Conservation (phyloP, 2,329 filamentous ascomycete genomes). For the Colletotrichum gigasporum region DNA sequence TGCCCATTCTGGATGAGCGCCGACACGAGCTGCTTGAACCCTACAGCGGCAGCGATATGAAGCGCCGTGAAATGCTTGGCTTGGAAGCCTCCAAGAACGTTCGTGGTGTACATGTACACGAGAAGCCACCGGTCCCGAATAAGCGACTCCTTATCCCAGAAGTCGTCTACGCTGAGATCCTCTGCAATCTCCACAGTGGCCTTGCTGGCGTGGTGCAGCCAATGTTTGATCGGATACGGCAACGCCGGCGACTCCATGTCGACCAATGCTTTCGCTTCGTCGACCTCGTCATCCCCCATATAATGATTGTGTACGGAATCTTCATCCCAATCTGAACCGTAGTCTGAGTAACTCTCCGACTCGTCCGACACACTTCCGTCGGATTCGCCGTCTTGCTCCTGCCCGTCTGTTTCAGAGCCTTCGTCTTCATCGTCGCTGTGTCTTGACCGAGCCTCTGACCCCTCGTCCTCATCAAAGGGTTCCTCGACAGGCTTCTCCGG, state of each 20-base stretch:
- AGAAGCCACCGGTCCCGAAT: conserved; percentile 49
- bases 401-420: background rate
- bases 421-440: conserved; percentile 1
- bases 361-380: too few species aligned
- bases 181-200: conserved; percentile 53
- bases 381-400: conserved; percentile 1
- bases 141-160: conserved; percentile 47
- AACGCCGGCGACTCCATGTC: conserved; percentile 41
- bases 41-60: conserved; percentile 49
- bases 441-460: background rate
- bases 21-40: conserved; percentile 48
- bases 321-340: conserved; percentile 15
- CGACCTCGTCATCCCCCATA: conserved; percentile 34
- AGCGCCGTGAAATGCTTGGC: conserved; percentile 44
- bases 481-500: conserved; percentile 7
- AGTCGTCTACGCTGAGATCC: conserved; percentile 48
- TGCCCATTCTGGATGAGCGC: conserved; percentile 49
- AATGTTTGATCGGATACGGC: conserved; percentile 50
- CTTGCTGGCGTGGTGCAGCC: conserved; percentile 51
- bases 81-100: conserved; percentile 41
- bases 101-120: conserved; percentile 43
- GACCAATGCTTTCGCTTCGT: conserved; percentile 39
- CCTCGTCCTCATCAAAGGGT: background rate
- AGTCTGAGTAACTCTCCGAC: conserved; percentile 19
- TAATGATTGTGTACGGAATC: conserved; percentile 33